phyloP scores from a whole-genome alignment of 768 basidiomycete genomes.

The Tricholoma hemisulphureum region DNA sequence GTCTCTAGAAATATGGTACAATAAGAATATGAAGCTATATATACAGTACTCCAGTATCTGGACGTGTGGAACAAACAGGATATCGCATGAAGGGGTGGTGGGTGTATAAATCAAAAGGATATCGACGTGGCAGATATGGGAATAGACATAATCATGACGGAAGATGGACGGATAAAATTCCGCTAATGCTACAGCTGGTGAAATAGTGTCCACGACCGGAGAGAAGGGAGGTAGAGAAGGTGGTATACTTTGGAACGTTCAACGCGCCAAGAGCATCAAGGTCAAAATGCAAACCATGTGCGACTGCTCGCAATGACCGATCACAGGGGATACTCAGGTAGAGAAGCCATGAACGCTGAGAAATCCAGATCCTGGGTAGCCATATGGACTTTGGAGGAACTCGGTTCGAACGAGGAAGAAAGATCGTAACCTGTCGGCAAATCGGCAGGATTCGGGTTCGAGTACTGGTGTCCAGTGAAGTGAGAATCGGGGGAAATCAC shows the following conservation, averaged over 20 bases:
- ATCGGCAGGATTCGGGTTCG: constrained; percentile 13
- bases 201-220: neutral
- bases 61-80: constrained; percentile 11
- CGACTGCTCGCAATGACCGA: neutral
- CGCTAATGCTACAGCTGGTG: constrained; percentile 21
- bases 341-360: constrained; percentile 37
- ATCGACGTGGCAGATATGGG: no score
- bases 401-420: constrained; percentile 16
- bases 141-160: neutral
- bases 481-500: constrained; percentile 13
- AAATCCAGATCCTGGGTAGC: constrained; percentile 30
- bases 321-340: constrained; percentile 32
- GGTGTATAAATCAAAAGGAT: neutral
- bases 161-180: constrained; percentile 24
- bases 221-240: constrained; percentile 5
- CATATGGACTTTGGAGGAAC: constrained; percentile 23
- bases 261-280: neutral
- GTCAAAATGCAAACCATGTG: neutral
- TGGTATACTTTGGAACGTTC: constrained; percentile 1
- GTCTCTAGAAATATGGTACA: constrained; percentile 16
- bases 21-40: constrained; percentile 20
- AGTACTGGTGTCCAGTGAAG: constrained; percentile 8
- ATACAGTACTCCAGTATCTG: constrained; percentile 11
- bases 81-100: constrained; percentile 1
- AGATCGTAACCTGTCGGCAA: constrained; percentile 21